phyloP scores from a whole-genome alignment of 2,329 filamentous ascomycete genomes.

The Metarhizium guizhouense region DNA sequence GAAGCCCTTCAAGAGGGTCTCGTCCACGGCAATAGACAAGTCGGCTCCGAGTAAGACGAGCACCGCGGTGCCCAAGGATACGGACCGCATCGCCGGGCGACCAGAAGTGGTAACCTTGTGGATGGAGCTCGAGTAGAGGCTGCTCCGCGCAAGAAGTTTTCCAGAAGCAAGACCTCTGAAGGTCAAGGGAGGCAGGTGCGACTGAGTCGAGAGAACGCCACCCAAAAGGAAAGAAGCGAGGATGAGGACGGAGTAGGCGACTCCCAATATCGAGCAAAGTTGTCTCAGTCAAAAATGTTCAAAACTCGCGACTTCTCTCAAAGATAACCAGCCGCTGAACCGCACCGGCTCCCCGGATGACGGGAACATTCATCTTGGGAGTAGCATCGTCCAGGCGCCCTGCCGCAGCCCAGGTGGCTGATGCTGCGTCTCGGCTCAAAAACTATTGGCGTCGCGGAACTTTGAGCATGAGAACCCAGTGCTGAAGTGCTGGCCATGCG shows the following conservation, averaged over 20 bases:
- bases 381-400: background rate
- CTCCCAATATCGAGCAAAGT: background rate
- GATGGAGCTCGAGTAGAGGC: background rate
- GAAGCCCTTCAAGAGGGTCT: conserved; percentile 9
- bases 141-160: background rate
- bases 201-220: background rate
- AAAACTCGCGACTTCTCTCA: background rate
- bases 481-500: too few relatives aligned
- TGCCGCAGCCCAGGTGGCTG: background rate
- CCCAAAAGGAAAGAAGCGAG: background rate
- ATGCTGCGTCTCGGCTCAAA: background rate
- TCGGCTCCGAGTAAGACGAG: conserved; percentile 9
- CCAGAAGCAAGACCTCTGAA: background rate
- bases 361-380: background rate
- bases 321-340: background rate
- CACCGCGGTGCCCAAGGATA: conserved; percentile 5
- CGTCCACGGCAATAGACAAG: conserved; percentile 2
- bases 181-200: background rate
- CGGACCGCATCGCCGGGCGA: conserved; percentile 8
- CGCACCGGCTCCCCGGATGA: background rate
- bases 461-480: background rate
- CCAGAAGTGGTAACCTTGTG: background rate
- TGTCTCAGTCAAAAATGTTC: background rate
- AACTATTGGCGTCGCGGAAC: background rate
- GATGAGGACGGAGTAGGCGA: background rate